Evolutionary conservation across 1,284 basidiomycete species (phyloP), one percentile per base, ranked within the genome.

Genomic region (Rhodotorula sp.): DNA sequence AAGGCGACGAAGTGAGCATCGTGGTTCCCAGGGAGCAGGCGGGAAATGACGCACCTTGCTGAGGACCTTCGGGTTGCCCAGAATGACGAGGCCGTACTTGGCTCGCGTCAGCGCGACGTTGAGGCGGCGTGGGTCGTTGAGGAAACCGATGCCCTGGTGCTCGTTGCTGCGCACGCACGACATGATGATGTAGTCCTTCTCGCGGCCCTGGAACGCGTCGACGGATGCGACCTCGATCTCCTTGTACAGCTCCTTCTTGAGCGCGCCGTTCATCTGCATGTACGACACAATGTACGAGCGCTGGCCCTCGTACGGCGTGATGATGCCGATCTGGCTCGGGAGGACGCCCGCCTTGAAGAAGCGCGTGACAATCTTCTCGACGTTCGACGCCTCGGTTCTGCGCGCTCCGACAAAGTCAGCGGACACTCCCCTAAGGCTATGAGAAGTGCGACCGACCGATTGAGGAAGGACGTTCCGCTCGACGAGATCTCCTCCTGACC

Each of bases 111-210:
- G 86, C 45, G 97, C 97, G 56, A 99, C 97, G 78, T 99, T 99
- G 79, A 99, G 83, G 76, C 97, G 90, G 73, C 97, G 86, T 7
- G 97, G 97, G 81, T 99, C 97, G 80, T 96, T 97, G 84, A 99
- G 86, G 87, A 99, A 99, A 68, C 97, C 97, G 74, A 99, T 99
- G 45, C 97, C 97, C 81, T 98, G 97, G 80, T 99, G 96, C 81
- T 99, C 97, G 82, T 99, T 99, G 83, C 93, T 97, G 79, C 97
- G 86, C n/a, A 99, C 97, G 81, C 97, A 99, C 80, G 91, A 94
- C 64, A 99, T 87, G 78, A 99, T 98, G 82, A 99, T 98, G 80
- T 99, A 98, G 82, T 99, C 97, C 86, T 99, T 99, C 84, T 99
- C 97, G 80, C 97, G 89, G 48, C 97, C 97, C 81, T 99, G 97